Evolutionary conservation across 1,284 basidiomycete species (phyloP), one percentile per base, ranked within the genome.

Genomic region (Apiotrichum sp.): DNA sequence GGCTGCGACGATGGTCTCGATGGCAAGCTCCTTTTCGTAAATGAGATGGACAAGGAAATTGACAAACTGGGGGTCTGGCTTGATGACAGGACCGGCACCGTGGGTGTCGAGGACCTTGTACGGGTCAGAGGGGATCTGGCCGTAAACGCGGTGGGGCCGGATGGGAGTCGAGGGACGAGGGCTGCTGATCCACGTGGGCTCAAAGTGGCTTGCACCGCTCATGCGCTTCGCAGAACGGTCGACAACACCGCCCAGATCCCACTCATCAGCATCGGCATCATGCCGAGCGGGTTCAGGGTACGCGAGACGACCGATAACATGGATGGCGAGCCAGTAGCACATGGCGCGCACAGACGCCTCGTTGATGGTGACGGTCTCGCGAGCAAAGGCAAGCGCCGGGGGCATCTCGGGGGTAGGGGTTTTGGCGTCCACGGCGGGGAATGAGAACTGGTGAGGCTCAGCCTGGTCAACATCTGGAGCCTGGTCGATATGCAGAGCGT

Each of bases 1-100:
- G 6, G 59, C 59, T 0, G 56, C 56, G 6, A 61, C 34, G 48
- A 61, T 43, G 2, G 43, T 48, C 48, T 61, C 59, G 29, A 54
- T 54, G 1, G 56, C 29, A 41, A 52, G 43, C 36, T 50, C 40
- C 31, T 52, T 42, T 3, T 45, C 43, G 47, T 50, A 38, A 38
- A 61, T 35, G 51, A 61, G 39, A 14, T 55, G 42, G 36, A 41
- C 49, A 36, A 61, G 43, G 40, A 55, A 44, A 16, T 48, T 34
- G 42, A 45, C 53, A 48, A 58, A 48, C 41, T 50, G 22, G 41
- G 48, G 5, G 50, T 49, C 31, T 44, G 53, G 50, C n/a, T 42
- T 34, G 46, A 59, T 50, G n/a, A 34, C 48, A 29, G 34, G 31
- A 4, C 38, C 44, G 48, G 50, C 39, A 14, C 41, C 46, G 40